Base-by-base conservation (phyloP, 2,329 filamentous ascomycete genomes). In the Coniochaeta hoffmannii region DNA sequence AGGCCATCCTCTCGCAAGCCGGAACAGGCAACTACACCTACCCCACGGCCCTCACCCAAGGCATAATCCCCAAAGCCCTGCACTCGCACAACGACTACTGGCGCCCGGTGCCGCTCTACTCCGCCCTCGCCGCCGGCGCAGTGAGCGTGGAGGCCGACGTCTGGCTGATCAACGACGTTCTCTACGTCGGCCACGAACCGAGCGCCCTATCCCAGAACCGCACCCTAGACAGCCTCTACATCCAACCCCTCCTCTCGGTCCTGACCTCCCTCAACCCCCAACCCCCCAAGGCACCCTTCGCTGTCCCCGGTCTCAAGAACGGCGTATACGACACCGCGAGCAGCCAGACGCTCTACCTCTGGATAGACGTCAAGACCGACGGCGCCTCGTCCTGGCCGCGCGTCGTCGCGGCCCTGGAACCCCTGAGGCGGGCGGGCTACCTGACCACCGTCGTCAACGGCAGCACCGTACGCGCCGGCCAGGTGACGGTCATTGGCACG, bases 51-150 rank as follows among this genome's bases (percentile, higher is more conserved):
- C 77, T 82, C 59, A 78, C 79, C 7, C 72, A 74, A n/a, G 76
- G 79, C 51, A 71, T 82, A 17, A 64, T 72, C 1, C 81, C 83
- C 1, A 75, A 85, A 30, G 71, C 73, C 1, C 86, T 83, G 59
- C 85, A 88, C 65, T 86, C 81, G 1, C 85, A 88, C 64, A 88
- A 88, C 60, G 86, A 89, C 67, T 89, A 88, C 67, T 86, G 82
- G 82, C 77, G 83, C 31, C 73, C 73, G n/a, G 73, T 79, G 0
- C 85, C 86, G 0, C 73, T 90, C 6, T 84, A 80, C 60, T 82
- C 82, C 22, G 86, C 86, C 28, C 67, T 86, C 1, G 68, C 71
- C 11, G 76, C 76, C 3, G 81, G 83, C 15, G 86, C 82, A 60
- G 78, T 81, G 14, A 79, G 83, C 17, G 75, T 87, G 10, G 86